Conservation (phyloP, 1,284 basidiomycete species). For the Porodaedalea pini region DNA sequence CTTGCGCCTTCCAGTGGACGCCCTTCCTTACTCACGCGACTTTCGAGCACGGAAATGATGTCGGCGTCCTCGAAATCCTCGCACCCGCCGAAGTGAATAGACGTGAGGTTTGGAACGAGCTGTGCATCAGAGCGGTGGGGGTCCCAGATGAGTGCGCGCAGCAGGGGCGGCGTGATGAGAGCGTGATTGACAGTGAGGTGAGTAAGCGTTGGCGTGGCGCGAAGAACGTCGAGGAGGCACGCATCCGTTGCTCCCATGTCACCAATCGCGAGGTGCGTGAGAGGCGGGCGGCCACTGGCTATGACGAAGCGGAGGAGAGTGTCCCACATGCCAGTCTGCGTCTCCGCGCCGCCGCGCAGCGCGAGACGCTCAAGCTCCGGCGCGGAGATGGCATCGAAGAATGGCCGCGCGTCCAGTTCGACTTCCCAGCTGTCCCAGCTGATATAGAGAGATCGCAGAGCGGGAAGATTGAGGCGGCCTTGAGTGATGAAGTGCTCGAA, state of each 20-base stretch:
- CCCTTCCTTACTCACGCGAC: not conserved
- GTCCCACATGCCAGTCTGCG: conserved; percentile 3
- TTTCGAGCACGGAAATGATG: conserved; percentile 4
- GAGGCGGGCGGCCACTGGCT: not conserved
- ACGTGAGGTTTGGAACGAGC: conserved; percentile 3
- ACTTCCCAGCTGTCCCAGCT: conserved; percentile 11
- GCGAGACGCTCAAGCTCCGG: conserved; percentile 10
- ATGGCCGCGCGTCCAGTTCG: not conserved
- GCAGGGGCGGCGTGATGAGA: not conserved
- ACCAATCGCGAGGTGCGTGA: conserved; percentile 12
- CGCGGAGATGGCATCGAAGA: conserved; percentile 1
- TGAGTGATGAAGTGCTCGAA: no score
- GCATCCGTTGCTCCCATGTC: conserved; percentile 11
- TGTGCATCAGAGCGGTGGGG: not conserved
- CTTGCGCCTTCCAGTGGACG: not conserved
- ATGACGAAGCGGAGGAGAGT: conserved; percentile 1
- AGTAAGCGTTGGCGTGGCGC: conserved; percentile 3
- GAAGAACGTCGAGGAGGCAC: conserved; percentile 1
- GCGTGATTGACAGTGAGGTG: conserved; percentile 11
- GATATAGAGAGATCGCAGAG: conserved; percentile 1
- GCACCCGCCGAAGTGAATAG: conserved; percentile 3
- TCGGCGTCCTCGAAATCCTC: conserved; percentile 7
- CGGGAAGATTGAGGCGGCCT: not conserved
- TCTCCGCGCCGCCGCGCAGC: not conserved
- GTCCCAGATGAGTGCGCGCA: conserved; percentile 7